These are phyloP conservation scores for Toxoplasma gondii DNA, from an alignment of 169 alveolate species.

Conservation along the genomic window DNA sequence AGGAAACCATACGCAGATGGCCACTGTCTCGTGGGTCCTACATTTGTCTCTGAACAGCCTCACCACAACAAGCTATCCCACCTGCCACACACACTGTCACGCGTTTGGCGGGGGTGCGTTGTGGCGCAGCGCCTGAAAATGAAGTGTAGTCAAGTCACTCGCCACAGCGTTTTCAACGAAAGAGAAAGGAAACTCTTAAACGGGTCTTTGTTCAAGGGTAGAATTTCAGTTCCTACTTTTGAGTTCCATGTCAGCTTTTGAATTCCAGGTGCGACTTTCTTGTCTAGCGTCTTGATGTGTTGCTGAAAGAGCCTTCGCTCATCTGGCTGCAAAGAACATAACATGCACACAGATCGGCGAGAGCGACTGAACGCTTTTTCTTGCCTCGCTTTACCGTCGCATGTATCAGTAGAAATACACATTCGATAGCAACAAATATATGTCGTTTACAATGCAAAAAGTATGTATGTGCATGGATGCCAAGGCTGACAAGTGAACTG, in stretches of 20 bases:
- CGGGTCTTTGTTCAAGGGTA: background rate
- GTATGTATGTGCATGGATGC: background rate
- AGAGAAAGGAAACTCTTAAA: too few species aligned
- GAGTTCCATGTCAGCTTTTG: slow-evolving; percentile 75
- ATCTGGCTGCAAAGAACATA: slow-evolving; percentile 65
- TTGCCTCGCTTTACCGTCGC: background rate
- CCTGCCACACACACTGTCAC: too few species aligned
- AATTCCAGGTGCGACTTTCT: slow-evolving; percentile 71
- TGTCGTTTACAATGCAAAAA: too few species aligned
- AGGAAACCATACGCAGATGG: background rate
- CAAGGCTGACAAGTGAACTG: background rate
- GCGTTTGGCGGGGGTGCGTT: too few species aligned
- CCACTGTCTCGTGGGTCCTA: background rate
- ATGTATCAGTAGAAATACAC: background rate
- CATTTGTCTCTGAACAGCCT: background rate
- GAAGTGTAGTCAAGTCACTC: too few species aligned
- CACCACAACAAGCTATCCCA: too few species aligned
- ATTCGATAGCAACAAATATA: too few species aligned
- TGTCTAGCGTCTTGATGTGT: slow-evolving; percentile 73
- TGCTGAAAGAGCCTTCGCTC: slow-evolving; percentile 82
- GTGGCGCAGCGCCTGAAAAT: too few species aligned
- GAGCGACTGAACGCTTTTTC: too few species aligned
- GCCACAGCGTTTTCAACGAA: too few species aligned
- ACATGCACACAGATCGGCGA: background rate
- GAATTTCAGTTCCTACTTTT: slow-evolving; percentile 27